These are phyloP conservation scores for Cytospora chrysosperma DNA, from an alignment of 2,329 filamentous ascomycete genomes.

Conservation along the genomic window DNA sequence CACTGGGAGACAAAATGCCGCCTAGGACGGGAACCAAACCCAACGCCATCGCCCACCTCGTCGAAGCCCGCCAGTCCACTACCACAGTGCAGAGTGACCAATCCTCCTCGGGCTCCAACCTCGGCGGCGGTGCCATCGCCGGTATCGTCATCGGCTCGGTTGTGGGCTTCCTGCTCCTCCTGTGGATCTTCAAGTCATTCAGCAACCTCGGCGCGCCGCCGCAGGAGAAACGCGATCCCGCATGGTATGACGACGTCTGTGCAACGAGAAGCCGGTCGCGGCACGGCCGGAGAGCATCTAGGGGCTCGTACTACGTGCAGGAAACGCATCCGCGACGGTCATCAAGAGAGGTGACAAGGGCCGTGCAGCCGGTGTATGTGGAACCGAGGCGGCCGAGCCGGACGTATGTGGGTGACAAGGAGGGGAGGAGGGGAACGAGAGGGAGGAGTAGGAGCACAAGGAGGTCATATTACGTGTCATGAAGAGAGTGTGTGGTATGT, in stretches of 20 bases:
- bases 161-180: conserved; percentile 43
- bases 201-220: conserved; percentile 41
- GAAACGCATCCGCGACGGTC: background rate
- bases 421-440: background rate
- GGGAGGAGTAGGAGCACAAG: background rate
- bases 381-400: conserved; percentile 7
- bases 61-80: conserved; percentile 27
- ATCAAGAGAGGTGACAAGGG: background rate
- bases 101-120: conserved; percentile 27
- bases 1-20: background rate
- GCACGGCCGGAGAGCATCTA: background rate
- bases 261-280: background rate
- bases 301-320: conserved; percentile 1
- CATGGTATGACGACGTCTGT: conserved; percentile 35
- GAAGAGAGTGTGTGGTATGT: background rate
- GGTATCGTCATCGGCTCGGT: conserved; percentile 52
- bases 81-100: conserved; percentile 33
- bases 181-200: conserved; percentile 49
- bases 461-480: background rate
- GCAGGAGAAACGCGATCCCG: conserved; percentile 27
- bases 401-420: background rate
- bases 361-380: conserved; percentile 4
- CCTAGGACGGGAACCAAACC: background rate
- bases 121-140: conserved; percentile 50
- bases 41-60: background rate